A percentile compares a stretch with the other conserved stretches of the same genome.
Conservation (phyloP, 2,329 filamentous ascomycete species). For the Huntiella decipiens region DNA sequence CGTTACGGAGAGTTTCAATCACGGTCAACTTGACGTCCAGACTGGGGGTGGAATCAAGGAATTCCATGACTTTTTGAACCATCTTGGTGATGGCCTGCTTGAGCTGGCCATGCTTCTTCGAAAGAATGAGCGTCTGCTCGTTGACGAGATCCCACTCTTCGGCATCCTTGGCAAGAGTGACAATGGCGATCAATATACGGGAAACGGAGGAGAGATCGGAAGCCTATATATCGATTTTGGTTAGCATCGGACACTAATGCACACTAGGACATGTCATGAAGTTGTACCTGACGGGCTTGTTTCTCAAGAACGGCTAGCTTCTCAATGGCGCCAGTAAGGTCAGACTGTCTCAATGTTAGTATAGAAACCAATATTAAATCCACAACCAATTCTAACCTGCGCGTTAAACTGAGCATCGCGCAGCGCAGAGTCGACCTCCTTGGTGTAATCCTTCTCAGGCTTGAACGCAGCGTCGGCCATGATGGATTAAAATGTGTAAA, state of each 20-base stretch:
- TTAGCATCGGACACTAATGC: constrained; percentile 13
- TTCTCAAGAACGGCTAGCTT: constrained; percentile 87
- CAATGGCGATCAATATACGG: constrained; percentile 67
- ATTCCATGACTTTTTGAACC: constrained; percentile 90
- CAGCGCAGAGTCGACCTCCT: constrained; percentile 83
- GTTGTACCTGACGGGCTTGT: constrained; percentile 75
- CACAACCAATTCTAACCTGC: constrained; percentile 40
- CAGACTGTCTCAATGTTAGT: constrained; percentile 29
- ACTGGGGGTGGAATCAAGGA: constrained; percentile 70
- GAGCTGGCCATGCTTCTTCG: constrained; percentile 99
- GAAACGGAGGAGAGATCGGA: constrained; percentile 94
- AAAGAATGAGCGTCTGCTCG: constrained; percentile 85
- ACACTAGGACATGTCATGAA: not conserved
- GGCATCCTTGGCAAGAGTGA: constrained; percentile 83
- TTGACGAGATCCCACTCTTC: constrained; percentile 90
- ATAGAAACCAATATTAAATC: constrained; percentile 40
- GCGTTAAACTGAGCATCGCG: constrained; percentile 80
- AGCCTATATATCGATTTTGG: constrained; percentile 36
- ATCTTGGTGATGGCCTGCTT: constrained; percentile 98
- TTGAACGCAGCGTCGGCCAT: constrained; percentile 77
- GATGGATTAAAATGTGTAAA: constrained; percentile 11
- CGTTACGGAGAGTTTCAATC: constrained; percentile 86
- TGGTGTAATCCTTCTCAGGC: constrained; percentile 97
- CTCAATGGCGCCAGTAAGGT: constrained; percentile 76
- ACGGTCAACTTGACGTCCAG: constrained; percentile 77